Base-by-base conservation (phyloP, 768 basidiomycete genomes). In the Boletus barrowsii region DNA sequence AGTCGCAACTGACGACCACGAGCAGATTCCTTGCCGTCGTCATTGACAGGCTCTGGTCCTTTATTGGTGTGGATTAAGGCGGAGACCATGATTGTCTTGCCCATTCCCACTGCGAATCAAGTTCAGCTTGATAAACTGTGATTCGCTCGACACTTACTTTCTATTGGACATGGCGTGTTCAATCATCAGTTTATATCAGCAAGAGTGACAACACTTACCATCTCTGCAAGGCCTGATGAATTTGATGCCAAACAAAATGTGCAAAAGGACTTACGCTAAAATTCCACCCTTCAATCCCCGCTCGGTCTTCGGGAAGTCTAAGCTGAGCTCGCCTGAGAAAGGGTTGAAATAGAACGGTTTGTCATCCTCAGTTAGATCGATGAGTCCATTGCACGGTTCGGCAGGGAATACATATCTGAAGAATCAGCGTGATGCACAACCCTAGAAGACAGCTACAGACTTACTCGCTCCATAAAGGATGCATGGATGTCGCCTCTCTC, bases 391-490 rank as follows among this genome's bases (percentile, higher is more conserved):
- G 22, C 65, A 68, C 4, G 84, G 84, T 56, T 86, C 80, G 17
- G 75, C 70, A 13, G 88, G 87, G 58, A 93, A 92, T 0, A 75
- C 62, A 65, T 92, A 95, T 75, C 93, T 93, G 50, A 10, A 47
- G 17, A 62, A 60, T 59, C 20, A 20, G 40, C 11, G 22, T 53
- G 40, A 26, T 51, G 8, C 15, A 32, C 48, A 41, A 15, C 24
- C 10, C 11, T 51, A 44, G 10, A 48, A 51, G 53, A 41, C 18
- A 54, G 33, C 5, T 20, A 4, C 37, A 10, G 10, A 73, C 84
- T 64, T 66, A 98, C 93, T 92, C 83, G 75, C 87, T 87, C 95
- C 95, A 98, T 9, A 98, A 71, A 3, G 96, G 96, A 69, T 98
- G 93, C 81, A 98, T 86, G 5, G 88, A 89, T 15, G 68, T 75